Percentiles rank a stretch among this genome's conserved stretches.
These are phyloP conservation scores for Colletotrichum liriopes DNA, from an alignment of 2,329 filamentous ascomycete genomes.

Conservation along the genomic window DNA sequence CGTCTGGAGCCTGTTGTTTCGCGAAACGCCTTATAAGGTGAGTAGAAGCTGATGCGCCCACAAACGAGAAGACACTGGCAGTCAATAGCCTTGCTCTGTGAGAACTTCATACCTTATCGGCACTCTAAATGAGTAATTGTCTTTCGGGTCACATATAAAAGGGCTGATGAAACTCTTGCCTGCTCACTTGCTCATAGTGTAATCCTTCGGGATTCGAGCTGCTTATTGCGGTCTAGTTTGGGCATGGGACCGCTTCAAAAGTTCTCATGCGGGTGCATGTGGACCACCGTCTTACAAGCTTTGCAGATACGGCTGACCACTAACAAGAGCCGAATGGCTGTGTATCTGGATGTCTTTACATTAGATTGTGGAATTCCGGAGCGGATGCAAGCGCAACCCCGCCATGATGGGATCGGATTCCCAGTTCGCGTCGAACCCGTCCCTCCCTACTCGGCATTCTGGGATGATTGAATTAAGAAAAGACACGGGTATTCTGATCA, in stretches of 20 bases:
- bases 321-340: background rate
- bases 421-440: background rate
- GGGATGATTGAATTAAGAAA: background rate
- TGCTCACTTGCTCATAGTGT: background rate
- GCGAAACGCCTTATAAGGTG: too few relatives aligned
- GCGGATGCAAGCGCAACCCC: conserved; percentile 8
- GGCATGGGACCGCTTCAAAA: conserved; percentile 14
- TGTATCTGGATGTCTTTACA: background rate
- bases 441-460: background rate
- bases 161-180: background rate
- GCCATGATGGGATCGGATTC: conserved; percentile 22
- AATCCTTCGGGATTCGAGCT: conserved; percentile 29
- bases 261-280: conserved; percentile 3
- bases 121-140: background rate
- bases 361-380: conserved; percentile 20
- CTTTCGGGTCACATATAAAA: background rate
- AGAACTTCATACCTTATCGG: background rate
- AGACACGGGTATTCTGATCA: background rate
- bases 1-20: background rate
- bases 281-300: background rate
- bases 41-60: too few relatives aligned
- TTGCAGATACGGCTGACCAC: background rate
- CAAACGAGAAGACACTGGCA: background rate
- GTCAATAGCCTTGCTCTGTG: rapidly evolving
- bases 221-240: conserved; percentile 28